Evolutionary conservation across 768 basidiomycete genomes (phyloP).

Genomic region (Dioszegia crocea): DNA sequence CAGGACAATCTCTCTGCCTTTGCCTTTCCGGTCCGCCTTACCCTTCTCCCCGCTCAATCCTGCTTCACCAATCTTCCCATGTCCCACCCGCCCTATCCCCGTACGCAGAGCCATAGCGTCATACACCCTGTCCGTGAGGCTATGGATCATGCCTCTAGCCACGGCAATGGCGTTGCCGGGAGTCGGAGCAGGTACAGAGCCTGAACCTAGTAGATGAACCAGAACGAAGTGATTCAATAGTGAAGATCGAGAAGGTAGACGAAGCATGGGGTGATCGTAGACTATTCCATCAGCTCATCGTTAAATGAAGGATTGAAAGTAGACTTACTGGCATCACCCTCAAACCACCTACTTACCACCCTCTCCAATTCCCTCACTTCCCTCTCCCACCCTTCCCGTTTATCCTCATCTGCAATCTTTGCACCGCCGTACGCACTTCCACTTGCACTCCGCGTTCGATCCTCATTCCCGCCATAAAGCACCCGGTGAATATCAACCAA

Average conservation of each 20-base stretch:
- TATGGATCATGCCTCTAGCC: neutral
- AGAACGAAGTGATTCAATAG: slow-evolving; percentile 32
- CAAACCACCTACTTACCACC: slow-evolving; percentile 36
- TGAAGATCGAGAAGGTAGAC: slow-evolving; percentile 15
- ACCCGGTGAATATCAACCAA: slow-evolving; percentile 42
- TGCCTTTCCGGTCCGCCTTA: too few species aligned
- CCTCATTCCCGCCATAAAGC: slow-evolving; percentile 34
- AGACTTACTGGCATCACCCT: slow-evolving; percentile 35
- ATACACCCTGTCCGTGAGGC: neutral
- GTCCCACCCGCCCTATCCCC: too few species aligned
- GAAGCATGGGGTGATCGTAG: slow-evolving; percentile 36
- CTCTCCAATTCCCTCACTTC: slow-evolving; percentile 18
- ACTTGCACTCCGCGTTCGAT: slow-evolving; percentile 5
- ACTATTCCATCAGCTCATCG: slow-evolving; percentile 8
- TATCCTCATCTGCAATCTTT: too few species aligned
- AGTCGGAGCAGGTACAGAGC: slow-evolving; percentile 22
- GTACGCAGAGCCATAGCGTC: too few species aligned
- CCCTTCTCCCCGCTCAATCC: too few species aligned
- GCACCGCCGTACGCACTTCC: too few species aligned
- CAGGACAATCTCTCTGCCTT: too few species aligned
- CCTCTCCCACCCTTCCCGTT: neutral
- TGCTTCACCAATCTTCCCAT: too few species aligned
- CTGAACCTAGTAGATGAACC: slow-evolving; percentile 22
- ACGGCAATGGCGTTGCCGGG: slow-evolving; percentile 8
- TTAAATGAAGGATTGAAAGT: neutral